These are phyloP conservation scores for Coemansia sp. DNA, from an alignment of 192 early-diverging fungal genomes.

Conservation along the genomic window DNA sequence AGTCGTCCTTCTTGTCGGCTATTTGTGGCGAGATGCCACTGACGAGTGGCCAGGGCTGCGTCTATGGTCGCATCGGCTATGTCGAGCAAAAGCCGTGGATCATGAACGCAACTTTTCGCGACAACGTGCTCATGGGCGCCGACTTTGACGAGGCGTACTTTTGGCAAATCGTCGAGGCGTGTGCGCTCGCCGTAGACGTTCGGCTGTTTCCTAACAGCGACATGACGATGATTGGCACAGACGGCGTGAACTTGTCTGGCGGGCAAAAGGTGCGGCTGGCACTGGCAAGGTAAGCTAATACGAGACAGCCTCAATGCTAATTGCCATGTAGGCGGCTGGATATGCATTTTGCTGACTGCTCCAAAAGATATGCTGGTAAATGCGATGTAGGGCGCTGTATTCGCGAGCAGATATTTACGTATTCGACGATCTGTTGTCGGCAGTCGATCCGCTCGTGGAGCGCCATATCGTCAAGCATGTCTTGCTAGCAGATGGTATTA, in stretches of 20 bases:
- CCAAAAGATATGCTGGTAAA: not conserved
- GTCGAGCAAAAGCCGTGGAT: slow-evolving; percentile 50
- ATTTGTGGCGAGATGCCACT: slow-evolving; percentile 88
- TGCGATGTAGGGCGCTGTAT: slow-evolving; percentile 60
- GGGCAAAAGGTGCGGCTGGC: slow-evolving; percentile 68
- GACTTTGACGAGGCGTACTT: slow-evolving; percentile 36
- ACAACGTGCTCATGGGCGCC: slow-evolving; percentile 50
- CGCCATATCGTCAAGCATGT: slow-evolving; percentile 59
- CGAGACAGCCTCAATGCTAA: not conserved
- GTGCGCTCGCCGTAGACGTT: slow-evolving; percentile 37
- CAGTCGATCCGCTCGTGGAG: slow-evolving; percentile 67
- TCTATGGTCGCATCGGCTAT: slow-evolving; percentile 63
- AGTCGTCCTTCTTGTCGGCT: slow-evolving; percentile 63
- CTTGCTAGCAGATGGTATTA: slow-evolving; percentile 33
- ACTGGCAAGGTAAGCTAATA: slow-evolving; percentile 53
- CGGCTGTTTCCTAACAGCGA: slow-evolving; percentile 34
- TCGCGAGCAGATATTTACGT: slow-evolving; percentile 64
- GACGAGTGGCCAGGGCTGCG: slow-evolving; percentile 62
- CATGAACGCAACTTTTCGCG: slow-evolving; percentile 45
- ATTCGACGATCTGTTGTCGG: slow-evolving; percentile 72
- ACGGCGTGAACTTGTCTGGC: slow-evolving; percentile 62
- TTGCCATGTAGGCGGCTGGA: not conserved
- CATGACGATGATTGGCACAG: slow-evolving; percentile 58
- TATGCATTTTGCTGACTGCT: not conserved
- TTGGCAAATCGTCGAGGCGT: slow-evolving; percentile 19